Evolutionary conservation across 306 rosid genomes (phyloP).

Genomic region (Vigna reflexopilosa): DNA sequence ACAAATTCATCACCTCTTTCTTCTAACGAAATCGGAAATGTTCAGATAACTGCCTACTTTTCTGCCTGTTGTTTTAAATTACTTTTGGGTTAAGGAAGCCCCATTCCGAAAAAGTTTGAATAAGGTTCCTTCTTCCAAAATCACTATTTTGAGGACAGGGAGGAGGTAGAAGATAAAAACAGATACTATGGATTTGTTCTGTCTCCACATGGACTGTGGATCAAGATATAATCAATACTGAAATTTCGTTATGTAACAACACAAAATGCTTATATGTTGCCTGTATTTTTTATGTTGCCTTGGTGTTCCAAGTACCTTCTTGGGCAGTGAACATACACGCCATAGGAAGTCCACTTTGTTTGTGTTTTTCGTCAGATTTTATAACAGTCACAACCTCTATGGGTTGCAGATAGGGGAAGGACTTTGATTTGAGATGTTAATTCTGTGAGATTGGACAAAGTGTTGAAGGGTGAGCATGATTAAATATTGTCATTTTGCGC

Average conservation of each 20-base stretch:
- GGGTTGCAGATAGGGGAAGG: neutral
- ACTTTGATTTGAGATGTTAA: neutral
- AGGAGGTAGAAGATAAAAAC: neutral
- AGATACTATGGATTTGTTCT: neutral
- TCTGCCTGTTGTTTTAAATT: neutral
- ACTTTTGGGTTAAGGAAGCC: neutral
- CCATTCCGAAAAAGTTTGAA: neutral
- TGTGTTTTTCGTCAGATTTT: too few relatives aligned
- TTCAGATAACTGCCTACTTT: conserved; percentile 28
- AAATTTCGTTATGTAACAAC: conserved; percentile 20
- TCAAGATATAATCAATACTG: conserved; percentile 7
- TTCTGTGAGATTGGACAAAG: neutral
- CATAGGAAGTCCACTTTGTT: too few relatives aligned
- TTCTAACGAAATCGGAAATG: conserved; percentile 29
- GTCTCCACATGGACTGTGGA: neutral
- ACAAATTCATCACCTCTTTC: neutral
- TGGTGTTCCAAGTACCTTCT: neutral
- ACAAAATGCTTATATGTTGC: neutral
- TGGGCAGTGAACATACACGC: too few relatives aligned
- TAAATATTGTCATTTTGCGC: neutral
- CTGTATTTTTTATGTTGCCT: neutral
- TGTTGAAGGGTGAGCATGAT: neutral
- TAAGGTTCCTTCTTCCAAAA: conserved; percentile 3
- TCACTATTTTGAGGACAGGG: neutral
- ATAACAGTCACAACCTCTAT: neutral